A percentile compares a stretch with the other conserved stretches of the same genome.
phyloP scores from a whole-genome alignment of 202 grass and related monocot species.

The Miscanthus sacchariflorus region DNA sequence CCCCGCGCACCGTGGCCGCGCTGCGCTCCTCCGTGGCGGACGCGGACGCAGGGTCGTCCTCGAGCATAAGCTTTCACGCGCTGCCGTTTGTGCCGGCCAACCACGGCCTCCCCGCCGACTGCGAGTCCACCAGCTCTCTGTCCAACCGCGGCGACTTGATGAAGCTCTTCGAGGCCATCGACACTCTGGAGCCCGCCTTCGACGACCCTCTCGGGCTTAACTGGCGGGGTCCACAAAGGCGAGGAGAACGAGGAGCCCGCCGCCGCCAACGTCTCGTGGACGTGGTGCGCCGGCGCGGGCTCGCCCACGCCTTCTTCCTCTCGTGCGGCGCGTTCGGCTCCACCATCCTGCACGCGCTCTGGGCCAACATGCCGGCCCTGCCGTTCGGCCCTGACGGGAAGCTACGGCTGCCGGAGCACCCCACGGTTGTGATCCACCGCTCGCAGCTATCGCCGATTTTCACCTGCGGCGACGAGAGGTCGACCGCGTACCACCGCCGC shows the following conservation, averaged over 20 bases:
- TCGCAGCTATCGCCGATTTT: constrained; percentile 32
- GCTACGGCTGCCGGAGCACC: constrained; percentile 47
- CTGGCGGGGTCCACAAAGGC: background rate
- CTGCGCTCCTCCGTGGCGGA: background rate
- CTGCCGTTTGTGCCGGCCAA: constrained; percentile 29
- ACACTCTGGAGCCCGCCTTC: constrained; percentile 52
- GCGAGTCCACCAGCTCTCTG: constrained; percentile 39
- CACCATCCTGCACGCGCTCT: constrained; percentile 35
- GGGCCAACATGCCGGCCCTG: constrained; percentile 45
- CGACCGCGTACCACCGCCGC: background rate
- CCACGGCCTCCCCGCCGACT: constrained; percentile 42
- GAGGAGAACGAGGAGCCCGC: no score
- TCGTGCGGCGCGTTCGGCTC: constrained; percentile 58
- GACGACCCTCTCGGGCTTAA: constrained; percentile 18
- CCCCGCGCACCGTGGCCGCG: background rate
- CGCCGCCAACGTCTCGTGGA: background rate
- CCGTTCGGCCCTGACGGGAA: constrained; percentile 22
- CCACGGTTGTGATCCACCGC: constrained; percentile 43
- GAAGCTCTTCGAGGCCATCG: constrained; percentile 39
- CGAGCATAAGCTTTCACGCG: constrained; percentile 16
- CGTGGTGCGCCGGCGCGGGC: constrained; percentile 36
- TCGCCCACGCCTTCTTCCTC: constrained; percentile 29
- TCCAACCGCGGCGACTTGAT: no score
- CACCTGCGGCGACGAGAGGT: background rate
- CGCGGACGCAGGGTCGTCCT: background rate